phyloP scores from a whole-genome alignment of 2,329 filamentous ascomycete genomes.

The Hymenoscyphus albidus region DNA sequence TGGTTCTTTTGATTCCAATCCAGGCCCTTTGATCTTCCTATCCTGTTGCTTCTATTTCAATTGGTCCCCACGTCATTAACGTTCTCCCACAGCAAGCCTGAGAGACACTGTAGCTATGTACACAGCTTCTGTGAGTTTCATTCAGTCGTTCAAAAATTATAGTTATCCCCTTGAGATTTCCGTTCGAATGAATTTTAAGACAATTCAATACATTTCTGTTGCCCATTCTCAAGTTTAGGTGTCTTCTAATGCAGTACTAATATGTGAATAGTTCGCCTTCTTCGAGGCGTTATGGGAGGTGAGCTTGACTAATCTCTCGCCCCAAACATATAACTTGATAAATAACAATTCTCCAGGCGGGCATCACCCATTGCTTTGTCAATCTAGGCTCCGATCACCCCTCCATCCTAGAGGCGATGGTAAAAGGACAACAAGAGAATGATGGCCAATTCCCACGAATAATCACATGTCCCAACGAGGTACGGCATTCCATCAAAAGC shows the following conservation, averaged over 20 bases:
- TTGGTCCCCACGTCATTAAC: neutral
- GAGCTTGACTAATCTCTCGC: neutral
- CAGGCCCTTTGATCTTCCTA: neutral
- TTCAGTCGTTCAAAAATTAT: neutral
- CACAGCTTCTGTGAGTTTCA: slow-evolving; percentile 50
- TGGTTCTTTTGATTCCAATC: neutral
- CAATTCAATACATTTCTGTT: neutral
- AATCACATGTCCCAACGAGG: slow-evolving; percentile 70
- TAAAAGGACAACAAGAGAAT: slow-evolving; percentile 66
- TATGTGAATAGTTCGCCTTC: slow-evolving; percentile 51
- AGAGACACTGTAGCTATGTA: slow-evolving; percentile 37
- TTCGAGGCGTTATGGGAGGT: slow-evolving; percentile 68
- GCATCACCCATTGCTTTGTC: slow-evolving; percentile 52
- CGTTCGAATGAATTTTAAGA: neutral
- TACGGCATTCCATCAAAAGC: slow-evolving; percentile 31
- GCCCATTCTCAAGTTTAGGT: neutral
- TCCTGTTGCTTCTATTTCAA: neutral
- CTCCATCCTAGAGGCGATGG: slow-evolving; percentile 68
- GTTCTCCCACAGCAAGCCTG: neutral
- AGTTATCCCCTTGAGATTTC: too few relatives aligned
- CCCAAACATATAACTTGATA: neutral
- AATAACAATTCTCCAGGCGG: slow-evolving; percentile 36
- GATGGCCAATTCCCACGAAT: slow-evolving; percentile 59
- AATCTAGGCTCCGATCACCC: slow-evolving; percentile 62
- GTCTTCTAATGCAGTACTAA: neutral